Base-by-base conservation (phyloP, 176 grass and related monocot species). In the Carex kokanica region DNA sequence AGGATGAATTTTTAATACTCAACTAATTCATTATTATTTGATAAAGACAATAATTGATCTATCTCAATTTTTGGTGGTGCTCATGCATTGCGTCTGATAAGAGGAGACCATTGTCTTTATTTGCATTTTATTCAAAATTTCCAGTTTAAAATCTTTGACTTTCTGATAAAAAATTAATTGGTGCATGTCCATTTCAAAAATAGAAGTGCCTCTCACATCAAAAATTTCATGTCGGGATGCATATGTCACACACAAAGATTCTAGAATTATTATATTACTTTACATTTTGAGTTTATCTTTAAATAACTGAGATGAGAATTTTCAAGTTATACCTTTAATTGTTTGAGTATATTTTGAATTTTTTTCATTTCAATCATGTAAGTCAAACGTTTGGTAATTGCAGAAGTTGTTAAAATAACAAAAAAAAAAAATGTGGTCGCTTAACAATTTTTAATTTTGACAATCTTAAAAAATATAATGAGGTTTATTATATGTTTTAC, bases 171-270 rank as follows among this genome's bases (percentile, higher is more conserved):
- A 61, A 21, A 36, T 14, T 4, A 29, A 6, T 31, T 65, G 12
- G 57, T 65, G 79, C 36, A 64, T 65, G 58, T 81, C 54, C 60
- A 60, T 81, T 45, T 81, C 58, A 43, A 40, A 5, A 15, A 2
- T 25, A 20, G 5, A 81, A 81, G 58, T 81, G n/a, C 16, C 56
- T 62, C 25, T 64, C 79, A 81, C 29, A 80, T 61, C 55, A 34
- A 74, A 74, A 49, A 23, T 73, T 47, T 73, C 40, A 72, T 49
- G 2, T 72, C 2, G 24, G n/a, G 20, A 24, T 47, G 6, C 65
- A 41, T 4, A 69, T 41, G 34, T 6, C 32, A 41, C 6, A 3
- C 18, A 60, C n/a, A 60, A 60, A 23, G 55, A 57, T 57, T 57
- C 2, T 56, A 17, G 5, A 57, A 57, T 57, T 57, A 57, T 57